phyloP scores from a whole-genome alignment of 2,329 filamentous ascomycete genomes.

The Aspergillus brunneoviolaceus region DNA sequence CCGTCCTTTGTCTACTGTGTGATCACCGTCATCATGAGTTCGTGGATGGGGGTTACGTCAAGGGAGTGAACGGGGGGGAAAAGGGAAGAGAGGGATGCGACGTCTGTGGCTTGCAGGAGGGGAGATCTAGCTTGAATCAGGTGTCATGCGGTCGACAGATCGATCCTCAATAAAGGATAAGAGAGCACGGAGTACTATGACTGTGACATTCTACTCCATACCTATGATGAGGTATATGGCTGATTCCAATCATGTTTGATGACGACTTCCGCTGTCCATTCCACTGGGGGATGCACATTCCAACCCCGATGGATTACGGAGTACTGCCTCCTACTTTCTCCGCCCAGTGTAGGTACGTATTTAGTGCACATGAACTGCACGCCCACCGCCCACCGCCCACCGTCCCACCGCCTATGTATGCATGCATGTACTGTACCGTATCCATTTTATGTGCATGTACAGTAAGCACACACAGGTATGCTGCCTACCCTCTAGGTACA shows the following conservation, averaged over 20 bases:
- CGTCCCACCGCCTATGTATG: no score
- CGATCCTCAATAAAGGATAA: neutral
- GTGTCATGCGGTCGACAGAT: neutral
- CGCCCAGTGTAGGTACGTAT: neutral
- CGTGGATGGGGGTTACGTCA: neutral
- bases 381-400: neutral
- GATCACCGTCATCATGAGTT: neutral
- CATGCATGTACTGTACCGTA: neutral
- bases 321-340: neutral
- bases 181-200: neutral
- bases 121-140: neutral
- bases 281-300: neutral
- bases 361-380: neutral
- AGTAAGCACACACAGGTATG: neutral
- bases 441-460: neutral
- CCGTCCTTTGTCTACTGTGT: neutral
- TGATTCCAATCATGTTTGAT: neutral
- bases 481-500: neutral
- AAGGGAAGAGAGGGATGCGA: neutral
- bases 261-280: neutral
- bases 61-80: neutral
- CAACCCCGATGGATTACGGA: neutral
- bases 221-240: neutral
- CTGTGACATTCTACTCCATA: no score
- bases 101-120: neutral